Evolutionary conservation across 2,329 filamentous ascomycete species (phyloP).

Genomic region (Colletotrichum sp.): DNA sequence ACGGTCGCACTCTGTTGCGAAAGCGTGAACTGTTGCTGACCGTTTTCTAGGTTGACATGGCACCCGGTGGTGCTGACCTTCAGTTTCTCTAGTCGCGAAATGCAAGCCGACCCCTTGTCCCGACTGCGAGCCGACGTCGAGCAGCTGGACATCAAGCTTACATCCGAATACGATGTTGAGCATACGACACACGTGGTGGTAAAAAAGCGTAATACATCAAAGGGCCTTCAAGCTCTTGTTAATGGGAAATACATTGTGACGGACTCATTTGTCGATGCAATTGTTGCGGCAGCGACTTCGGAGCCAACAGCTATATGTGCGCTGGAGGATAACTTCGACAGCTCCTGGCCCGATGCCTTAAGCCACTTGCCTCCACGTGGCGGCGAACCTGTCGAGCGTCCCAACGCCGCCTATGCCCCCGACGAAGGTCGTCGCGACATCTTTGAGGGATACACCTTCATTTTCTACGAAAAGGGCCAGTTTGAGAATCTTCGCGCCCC

Average conservation of each 20-base stretch:
- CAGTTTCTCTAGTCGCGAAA: conserved; percentile 74
- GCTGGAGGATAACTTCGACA: conserved; percentile 81
- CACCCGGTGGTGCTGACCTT: conserved; percentile 81
- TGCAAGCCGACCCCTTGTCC: conserved; percentile 69
- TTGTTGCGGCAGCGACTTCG: conserved; percentile 64
- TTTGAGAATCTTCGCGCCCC: conserved; percentile 76
- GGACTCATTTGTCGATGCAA: conserved; percentile 73
- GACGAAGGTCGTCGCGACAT: conserved; percentile 69
- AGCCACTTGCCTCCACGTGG: conserved; percentile 76
- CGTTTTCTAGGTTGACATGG: conserved; percentile 71
- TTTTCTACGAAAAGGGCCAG: conserved; percentile 81
- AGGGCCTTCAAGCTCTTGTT: conserved; percentile 85
- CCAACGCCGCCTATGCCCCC: conserved; percentile 74
- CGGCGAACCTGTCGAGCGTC: conserved; percentile 75
- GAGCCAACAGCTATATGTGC: conserved; percentile 56
- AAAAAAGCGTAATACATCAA: conserved; percentile 88
- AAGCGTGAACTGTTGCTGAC: background rate
- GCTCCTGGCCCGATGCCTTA: conserved; percentile 77
- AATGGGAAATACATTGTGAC: conserved; percentile 81
- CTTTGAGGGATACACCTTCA: conserved; percentile 87
- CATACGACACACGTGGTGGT: conserved; percentile 88
- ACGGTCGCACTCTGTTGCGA: conserved; percentile 15
- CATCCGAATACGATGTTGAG: conserved; percentile 71
- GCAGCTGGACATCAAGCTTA: conserved; percentile 86
- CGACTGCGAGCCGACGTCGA: conserved; percentile 72